These are phyloP conservation scores for Phytophthora citricola DNA, from an alignment of 352 stramenopile species.

Conservation along the genomic window DNA sequence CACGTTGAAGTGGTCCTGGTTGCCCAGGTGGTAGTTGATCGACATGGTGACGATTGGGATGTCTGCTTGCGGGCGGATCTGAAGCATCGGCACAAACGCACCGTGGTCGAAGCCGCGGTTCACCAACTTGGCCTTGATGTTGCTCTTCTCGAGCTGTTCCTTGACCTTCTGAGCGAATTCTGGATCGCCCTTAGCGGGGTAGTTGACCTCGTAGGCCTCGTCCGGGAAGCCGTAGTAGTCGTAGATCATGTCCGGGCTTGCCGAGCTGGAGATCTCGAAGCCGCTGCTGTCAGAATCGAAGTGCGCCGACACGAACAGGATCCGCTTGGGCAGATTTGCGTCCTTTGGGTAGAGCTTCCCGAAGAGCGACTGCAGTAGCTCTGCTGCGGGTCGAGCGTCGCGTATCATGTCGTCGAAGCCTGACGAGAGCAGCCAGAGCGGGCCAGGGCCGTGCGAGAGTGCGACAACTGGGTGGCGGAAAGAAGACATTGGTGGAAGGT, in stretches of 20 bases:
- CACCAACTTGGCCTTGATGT: slow-evolving; percentile 49
- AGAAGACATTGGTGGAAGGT: slow-evolving; percentile 5
- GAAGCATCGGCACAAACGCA: slow-evolving; percentile 86
- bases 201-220: slow-evolving; percentile 86
- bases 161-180: slow-evolving; percentile 73
- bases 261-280: slow-evolving; percentile 57
- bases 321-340: slow-evolving; percentile 55
- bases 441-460: slow-evolving; percentile 57
- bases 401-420: slow-evolving; percentile 35
- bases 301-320: slow-evolving; percentile 88
- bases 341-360: slow-evolving; percentile 41
- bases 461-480: slow-evolving; percentile 43
- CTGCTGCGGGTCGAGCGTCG: slow-evolving; percentile 7
- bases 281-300: slow-evolving; percentile 59
- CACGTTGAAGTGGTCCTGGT: slow-evolving; percentile 52
- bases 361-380: slow-evolving; percentile 32
- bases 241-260: slow-evolving; percentile 73
- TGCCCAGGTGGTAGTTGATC: slow-evolving; percentile 52
- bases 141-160: slow-evolving; percentile 48
- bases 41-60: slow-evolving; percentile 89
- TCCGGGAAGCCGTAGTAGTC: slow-evolving; percentile 92
- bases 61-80: slow-evolving; percentile 83
- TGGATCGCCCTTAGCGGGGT: slow-evolving; percentile 73
- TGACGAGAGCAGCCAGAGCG: slow-evolving; percentile 51
- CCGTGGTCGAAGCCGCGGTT: slow-evolving; percentile 92